Evolutionary conservation across 768 basidiomycete genomes (phyloP).

Genomic region (Amylocystis lapponica): DNA sequence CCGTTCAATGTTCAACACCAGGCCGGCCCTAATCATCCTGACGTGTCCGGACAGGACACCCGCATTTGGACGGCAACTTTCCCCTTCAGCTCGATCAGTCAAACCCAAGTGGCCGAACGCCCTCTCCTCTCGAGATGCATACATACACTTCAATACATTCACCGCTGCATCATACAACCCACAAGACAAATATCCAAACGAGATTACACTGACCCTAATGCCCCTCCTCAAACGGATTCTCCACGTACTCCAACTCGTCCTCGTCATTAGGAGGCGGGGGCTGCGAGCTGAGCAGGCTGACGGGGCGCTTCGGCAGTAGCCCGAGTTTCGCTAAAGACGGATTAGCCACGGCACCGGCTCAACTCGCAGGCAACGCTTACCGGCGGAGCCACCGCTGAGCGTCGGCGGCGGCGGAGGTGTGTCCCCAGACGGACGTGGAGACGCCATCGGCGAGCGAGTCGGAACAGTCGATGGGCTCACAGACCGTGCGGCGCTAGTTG

Average conservation of each 20-base stretch:
- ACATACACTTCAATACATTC: no score
- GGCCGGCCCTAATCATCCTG: no score
- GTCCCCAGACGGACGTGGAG: slow-evolving; percentile 15
- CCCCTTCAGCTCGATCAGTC: no score
- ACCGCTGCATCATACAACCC: no score
- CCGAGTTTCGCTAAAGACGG: slow-evolving; percentile 52
- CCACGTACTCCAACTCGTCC: slow-evolving; percentile 65
- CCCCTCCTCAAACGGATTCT: slow-evolving; percentile 68
- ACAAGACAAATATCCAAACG: no score
- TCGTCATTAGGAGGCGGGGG: slow-evolving; percentile 36
- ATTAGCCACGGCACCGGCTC: not conserved
- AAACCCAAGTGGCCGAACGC: no score
- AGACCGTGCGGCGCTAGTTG: not conserved
- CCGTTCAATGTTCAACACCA: no score
- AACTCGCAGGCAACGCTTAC: slow-evolving; percentile 8
- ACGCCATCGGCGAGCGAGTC: slow-evolving; percentile 6
- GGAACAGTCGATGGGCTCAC: not conserved
- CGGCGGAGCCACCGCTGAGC: slow-evolving; percentile 17
- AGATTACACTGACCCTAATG: slow-evolving; percentile 22
- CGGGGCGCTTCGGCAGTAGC: slow-evolving; percentile 68
- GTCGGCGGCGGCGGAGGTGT: slow-evolving; percentile 19
- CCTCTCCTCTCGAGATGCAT: no score
- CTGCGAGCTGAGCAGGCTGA: slow-evolving; percentile 41
- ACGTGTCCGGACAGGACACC: no score
- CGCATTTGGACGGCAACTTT: no score